Base-by-base conservation (phyloP, 305 asterid genomes). In the Stenogyne calaminthoides region DNA sequence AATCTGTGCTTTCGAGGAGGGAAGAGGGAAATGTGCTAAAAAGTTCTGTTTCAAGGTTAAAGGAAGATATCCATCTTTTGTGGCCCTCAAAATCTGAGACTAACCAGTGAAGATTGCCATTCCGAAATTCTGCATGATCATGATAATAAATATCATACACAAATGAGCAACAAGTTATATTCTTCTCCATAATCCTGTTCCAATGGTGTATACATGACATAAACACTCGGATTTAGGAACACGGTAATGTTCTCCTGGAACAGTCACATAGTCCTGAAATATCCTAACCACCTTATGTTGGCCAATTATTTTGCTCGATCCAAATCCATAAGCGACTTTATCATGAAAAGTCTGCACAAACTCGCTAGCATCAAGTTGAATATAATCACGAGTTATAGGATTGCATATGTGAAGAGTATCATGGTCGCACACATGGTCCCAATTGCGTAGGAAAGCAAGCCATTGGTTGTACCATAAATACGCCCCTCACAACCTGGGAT, bases 41-140 rank as follows among this genome's bases (percentile, higher is more conserved):
- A n/a, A 22, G 2, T 63, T 83, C 89, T 0, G 70, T 75, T 12
- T 88, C 89, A 1, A 88, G 83, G 72, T 88, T 70, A 5, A 76
- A 61, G 20, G 66, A 60, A 51, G 75, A 67, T 37, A 76, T 76
- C 49, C n/a, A 5, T 1, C 0, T 27, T 52, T 18, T 6, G 16
- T 7, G 14, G 34, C 9, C 10, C 44, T 27, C 12, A 14, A 1
- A 0, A 51, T 77, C 70, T 9, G 7, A 2, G 0, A 37, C 78
- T 76, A 82, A 19, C 93, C 91, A 88, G 16, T 88, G 84, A 27
- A 42, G 82, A 52, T 70, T 78, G 1, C 83, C 87, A 14, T 76
- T 78, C 6, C 78, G 16, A 63, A 67, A 79, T 0, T 42, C 44
- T 0, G 85, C 84, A 0, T n/a, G n/a, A n/a, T n/a, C n/a, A 10